Base-by-base conservation (phyloP, 2,329 filamentous ascomycete genomes). In the Fusarium begoniae region DNA sequence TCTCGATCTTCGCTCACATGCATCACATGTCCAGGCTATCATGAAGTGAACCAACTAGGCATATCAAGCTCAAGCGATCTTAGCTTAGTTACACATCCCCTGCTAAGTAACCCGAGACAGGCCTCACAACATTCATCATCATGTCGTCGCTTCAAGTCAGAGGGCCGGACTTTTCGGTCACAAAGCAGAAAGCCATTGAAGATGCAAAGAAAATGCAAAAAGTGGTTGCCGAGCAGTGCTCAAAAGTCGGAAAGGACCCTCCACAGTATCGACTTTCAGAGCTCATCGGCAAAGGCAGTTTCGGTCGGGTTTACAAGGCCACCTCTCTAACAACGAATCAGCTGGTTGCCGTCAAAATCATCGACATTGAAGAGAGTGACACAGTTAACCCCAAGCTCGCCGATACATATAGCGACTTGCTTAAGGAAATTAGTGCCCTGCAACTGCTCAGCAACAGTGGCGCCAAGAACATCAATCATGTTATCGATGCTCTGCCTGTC, bases 311-410 rank as follows among this genome's bases (percentile, higher is more conserved):
- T 22, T 94, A 93, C 83, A 94, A 93, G 81, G 91, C 87, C 38
- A 85, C 82, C 24, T 82, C 84, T 26, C 67, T 84, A 45, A 84
- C 82, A 51, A 85, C 84, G 7, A 83, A 84, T 45, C 81, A 87
- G 72, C 83, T 93, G 28, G 92, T 94, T 30, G 92, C 93, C 24
- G 88, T 95, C 79, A 95, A 96, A 83, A 95, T 95, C 76, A 94
- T 95, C 78, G 92, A 95, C 80, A 93, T 96, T 53, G 94, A 96
- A 78, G 92, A 93, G 78, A 89, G 90, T 74, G 94, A 96, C 81
- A 90, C 87, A 2, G 83, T 90, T 53, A 89, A 93, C 76, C 90
- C 90, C 3, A 90, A 90, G 71, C 83, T 90, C 41, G 88, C 90
- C 51, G 89, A 92, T 80, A 91, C 91, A 2, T 93, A 91, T 79